These are phyloP conservation scores for Umbelopsis isabellina DNA, from an alignment of 192 early-diverging fungal genomes.

Conservation along the genomic window DNA sequence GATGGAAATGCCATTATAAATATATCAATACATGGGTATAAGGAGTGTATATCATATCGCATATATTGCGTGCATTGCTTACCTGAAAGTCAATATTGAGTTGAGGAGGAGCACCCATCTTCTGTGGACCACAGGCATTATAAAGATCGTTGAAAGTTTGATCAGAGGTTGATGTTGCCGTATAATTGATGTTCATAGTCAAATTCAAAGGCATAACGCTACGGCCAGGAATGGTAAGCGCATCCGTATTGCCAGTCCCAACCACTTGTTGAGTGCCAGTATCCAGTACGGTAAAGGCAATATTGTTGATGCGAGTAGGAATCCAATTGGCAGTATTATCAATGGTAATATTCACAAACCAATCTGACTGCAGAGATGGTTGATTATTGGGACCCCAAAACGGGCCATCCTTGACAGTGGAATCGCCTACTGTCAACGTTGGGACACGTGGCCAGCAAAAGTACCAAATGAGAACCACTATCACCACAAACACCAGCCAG, in stretches of 20 bases:
- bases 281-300: conserved; percentile 24
- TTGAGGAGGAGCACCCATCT: neutral
- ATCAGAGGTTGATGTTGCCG: conserved; percentile 17
- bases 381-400: neutral
- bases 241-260: conserved; percentile 26
- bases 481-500: neutral
- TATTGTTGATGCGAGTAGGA: conserved; percentile 25
- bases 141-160: conserved; percentile 32
- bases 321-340: conserved; percentile 34
- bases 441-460: conserved; percentile 36
- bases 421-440: conserved; percentile 9
- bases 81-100: conserved; percentile 15
- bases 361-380: conserved; percentile 20
- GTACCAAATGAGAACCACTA: conserved; percentile 26
- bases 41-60: too few species aligned
- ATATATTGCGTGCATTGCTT: neutral
- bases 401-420: conserved; percentile 11
- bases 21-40: too few species aligned
- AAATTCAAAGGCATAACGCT: conserved; percentile 4
- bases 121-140: conserved; percentile 30
- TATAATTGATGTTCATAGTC: conserved; percentile 21
- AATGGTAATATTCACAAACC: conserved; percentile 31
- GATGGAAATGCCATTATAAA: too few species aligned
- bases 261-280: conserved; percentile 19
- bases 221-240: conserved; percentile 14